phyloP scores from a whole-genome alignment of 148 eudicot genomes.

The Pharnaceum exiguum region DNA sequence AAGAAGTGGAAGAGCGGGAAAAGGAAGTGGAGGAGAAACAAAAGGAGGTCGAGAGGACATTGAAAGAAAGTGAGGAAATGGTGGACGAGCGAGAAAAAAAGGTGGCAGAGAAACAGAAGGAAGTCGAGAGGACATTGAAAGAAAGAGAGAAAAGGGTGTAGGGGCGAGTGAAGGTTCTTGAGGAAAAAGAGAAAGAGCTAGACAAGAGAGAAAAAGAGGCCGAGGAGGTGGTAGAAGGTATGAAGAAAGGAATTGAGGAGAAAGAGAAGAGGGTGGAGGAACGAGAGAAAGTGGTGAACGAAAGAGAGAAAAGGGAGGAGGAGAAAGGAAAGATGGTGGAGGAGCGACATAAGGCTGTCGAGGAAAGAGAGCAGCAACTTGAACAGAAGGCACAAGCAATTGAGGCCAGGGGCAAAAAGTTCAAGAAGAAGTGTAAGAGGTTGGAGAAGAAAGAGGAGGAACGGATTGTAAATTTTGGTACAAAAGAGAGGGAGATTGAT shows the following conservation, averaged over 20 bases:
- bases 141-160: background rate
- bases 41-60: no score
- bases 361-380: background rate
- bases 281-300: no score
- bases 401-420: no score
- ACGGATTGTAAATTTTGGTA: no score
- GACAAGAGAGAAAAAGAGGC: background rate
- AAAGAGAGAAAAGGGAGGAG: background rate
- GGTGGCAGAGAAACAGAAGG: background rate
- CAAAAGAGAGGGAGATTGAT: no score
- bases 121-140: no score
- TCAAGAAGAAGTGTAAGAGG: background rate
- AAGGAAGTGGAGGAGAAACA: background rate
- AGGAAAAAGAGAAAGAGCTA: background rate
- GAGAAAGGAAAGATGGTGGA: background rate
- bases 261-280: no score
- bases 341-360: background rate
- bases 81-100: no score
- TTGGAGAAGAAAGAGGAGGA: conserved; percentile 6
- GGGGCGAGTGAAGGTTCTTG: conserved; percentile 2
- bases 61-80: no score
- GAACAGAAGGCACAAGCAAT: no score
- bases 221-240: conserved; percentile 3
- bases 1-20: background rate
- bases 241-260: no score